A percentile compares a stretch with the other conserved stretches of the same genome.
Evolutionary conservation across 331 rosid genomes (phyloP).

Genomic region (Prunus yedoensis): DNA sequence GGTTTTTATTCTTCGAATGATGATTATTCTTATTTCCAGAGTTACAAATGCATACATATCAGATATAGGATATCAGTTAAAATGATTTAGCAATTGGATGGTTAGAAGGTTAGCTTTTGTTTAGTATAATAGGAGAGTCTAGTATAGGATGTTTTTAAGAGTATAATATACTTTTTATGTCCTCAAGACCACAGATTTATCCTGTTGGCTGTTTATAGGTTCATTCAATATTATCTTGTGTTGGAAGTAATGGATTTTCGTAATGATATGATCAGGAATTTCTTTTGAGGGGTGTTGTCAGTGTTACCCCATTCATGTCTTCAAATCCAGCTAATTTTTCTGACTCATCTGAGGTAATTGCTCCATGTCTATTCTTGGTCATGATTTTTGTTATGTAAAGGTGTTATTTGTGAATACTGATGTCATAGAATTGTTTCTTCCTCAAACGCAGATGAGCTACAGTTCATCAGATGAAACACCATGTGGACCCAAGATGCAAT

Average conservation of each 20-base stretch:
- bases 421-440: not conserved
- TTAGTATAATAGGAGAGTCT: not conserved
- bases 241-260: slow-evolving; percentile 7
- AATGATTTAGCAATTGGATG: not conserved
- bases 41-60: not conserved
- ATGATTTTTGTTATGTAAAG: not conserved
- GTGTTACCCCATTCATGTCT: slow-evolving; percentile 37
- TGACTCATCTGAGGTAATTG: slow-evolving; percentile 45
- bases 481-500: slow-evolving; percentile 12
- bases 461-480: slow-evolving; percentile 27
- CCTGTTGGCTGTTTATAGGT: not conserved
- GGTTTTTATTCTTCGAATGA: not conserved
- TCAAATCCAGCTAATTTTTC: slow-evolving; percentile 46
- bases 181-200: not conserved
- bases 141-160: not conserved
- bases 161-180: not conserved
- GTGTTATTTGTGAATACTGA: slow-evolving; percentile 5
- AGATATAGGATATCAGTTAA: not conserved
- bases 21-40: not conserved
- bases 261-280: slow-evolving; percentile 38
- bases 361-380: slow-evolving; percentile 4
- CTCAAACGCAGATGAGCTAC: slow-evolving; percentile 37
- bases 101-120: not conserved
- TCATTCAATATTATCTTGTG: slow-evolving; percentile 11
- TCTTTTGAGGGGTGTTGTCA: slow-evolving; percentile 42